Evolutionary conservation across 148 eudicot genomes (phyloP).

Genomic region (Chenopodium formosanum): DNA sequence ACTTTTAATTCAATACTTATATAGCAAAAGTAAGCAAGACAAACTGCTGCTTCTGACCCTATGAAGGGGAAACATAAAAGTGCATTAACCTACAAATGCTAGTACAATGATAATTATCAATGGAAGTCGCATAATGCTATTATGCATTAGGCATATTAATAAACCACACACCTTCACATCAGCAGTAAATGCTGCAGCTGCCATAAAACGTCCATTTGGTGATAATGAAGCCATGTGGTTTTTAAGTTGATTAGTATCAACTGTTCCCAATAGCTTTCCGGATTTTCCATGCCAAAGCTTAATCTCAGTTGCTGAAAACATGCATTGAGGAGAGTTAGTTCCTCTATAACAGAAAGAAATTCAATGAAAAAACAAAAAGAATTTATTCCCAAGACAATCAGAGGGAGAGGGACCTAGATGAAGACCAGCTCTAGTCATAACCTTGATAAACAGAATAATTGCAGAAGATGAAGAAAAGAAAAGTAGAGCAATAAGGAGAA

Average conservation of each 20-base stretch:
- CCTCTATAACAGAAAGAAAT: background rate
- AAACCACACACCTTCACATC: constrained; percentile 81
- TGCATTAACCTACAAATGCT: background rate
- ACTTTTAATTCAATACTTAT: background rate
- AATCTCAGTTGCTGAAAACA: constrained; percentile 79
- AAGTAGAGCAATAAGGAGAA: background rate
- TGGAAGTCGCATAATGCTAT: background rate
- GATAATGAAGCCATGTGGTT: constrained; percentile 94
- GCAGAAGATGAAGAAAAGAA: background rate
- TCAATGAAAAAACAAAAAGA: background rate
- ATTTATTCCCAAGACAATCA: background rate
- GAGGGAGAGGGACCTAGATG: background rate
- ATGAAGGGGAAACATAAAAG: background rate
- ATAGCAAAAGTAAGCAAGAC: background rate
- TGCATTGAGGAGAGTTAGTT: constrained; percentile 5
- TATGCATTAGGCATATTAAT: background rate
- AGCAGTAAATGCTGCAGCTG: constrained; percentile 99
- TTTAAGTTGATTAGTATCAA: constrained; percentile 90
- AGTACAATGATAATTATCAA: background rate
- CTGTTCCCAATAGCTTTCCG: constrained; percentile 80
- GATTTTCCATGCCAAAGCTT: constrained; percentile 92
- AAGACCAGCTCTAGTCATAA: background rate
- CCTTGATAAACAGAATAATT: background rate
- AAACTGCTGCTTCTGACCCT: background rate
- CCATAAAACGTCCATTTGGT: constrained; percentile 94